Evolutionary conservation across 2,329 filamentous ascomycete genomes (phyloP), one percentile per base, ranked within the genome.

Genomic region (Alternaria arborescens): DNA sequence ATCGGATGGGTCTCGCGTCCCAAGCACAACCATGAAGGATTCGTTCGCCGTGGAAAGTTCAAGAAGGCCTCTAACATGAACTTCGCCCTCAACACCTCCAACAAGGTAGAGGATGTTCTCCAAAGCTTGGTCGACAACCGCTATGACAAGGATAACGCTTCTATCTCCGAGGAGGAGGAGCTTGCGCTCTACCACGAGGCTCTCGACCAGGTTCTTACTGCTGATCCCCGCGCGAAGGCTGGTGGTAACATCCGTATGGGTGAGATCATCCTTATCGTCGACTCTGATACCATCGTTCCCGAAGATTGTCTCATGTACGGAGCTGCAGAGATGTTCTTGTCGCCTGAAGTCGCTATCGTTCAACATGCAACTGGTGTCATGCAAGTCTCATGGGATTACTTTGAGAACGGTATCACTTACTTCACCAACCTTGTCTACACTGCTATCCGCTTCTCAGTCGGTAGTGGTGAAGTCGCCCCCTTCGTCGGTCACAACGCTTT

Each of bases 241-340:
- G 91, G 92, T 73, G 92, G 92, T 60, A 93, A 95, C 77, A 89
- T 96, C 68, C 91, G 92, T 52, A 83, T 95, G 44, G 92, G 92
- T 55, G 92, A 95, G 78, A 93, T 92, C 75, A 91, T 93, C 61
- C 81, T 91, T 34, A 82, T 93, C 59, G 90, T 71, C 59, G 68
- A 72, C 43, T 66, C 66, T 3, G 65, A 66, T 20, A 63, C 60
- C 42, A 64, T 66, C 26, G 69, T 71, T 22, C 91, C 91, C 0
- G 81, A 85, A 46, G 91, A 93, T 76, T 93, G 91, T 72, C 83
- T 93, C 60, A 83, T 93, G n/a, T 90, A 93, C 73, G 90, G 89
- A 44, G 89, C 91, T 30, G 91, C 88, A 44, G 91, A 93, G 72
- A 92, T 93, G 90, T 89, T 92, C 72, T 88, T 89, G 71, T 91